Evolutionary conservation across 2,329 filamentous ascomycete genomes (phyloP).

Genomic region (Byssochlamys sp.): DNA sequence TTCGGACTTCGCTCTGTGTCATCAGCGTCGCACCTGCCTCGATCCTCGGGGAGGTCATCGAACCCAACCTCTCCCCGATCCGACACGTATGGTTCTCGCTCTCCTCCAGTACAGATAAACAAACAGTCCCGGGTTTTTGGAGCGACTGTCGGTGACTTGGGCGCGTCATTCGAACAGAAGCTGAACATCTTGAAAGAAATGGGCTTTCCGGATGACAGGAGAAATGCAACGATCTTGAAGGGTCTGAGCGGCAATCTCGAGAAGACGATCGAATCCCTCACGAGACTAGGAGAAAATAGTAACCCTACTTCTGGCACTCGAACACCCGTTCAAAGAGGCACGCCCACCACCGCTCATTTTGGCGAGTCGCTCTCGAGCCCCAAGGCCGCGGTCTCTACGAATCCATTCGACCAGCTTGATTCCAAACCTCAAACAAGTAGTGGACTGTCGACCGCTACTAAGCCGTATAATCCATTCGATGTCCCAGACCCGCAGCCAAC

Average conservation of each 20-base stretch:
- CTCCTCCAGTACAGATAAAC: constrained; percentile 18
- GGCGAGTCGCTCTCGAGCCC: constrained; percentile 9
- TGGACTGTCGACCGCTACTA: constrained; percentile 9
- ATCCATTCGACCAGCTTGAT: constrained; percentile 55
- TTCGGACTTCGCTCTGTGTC: constrained; percentile 60
- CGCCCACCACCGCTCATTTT: constrained; percentile 11
- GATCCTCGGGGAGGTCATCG: constrained; percentile 49
- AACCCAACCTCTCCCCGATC: constrained; percentile 15
- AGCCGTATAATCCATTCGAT: constrained; percentile 62
- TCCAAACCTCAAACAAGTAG: constrained; percentile 21
- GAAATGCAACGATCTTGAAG: constrained; percentile 72
- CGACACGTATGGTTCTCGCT: constrained; percentile 17
- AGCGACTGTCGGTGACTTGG: constrained; percentile 49
- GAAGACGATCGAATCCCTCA: constrained; percentile 71
- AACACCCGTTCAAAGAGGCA: constrained; percentile 39
- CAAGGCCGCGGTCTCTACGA: constrained; percentile 40
- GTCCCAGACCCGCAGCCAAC: constrained; percentile 26
- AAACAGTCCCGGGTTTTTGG: constrained; percentile 49
- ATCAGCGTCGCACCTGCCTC: constrained; percentile 56
- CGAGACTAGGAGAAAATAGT: constrained; percentile 65
- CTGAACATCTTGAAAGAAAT: constrained; percentile 71
- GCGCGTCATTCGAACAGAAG: constrained; percentile 57
- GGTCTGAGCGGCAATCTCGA: constrained; percentile 77
- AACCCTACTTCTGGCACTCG: constrained; percentile 44
- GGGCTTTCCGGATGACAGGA: constrained; percentile 77